Percentiles rank a stretch among this genome's conserved stretches.
These are phyloP conservation scores for Agastache rugosa DNA, from an alignment of 257 asterid genomes.

Conservation along the genomic window DNA sequence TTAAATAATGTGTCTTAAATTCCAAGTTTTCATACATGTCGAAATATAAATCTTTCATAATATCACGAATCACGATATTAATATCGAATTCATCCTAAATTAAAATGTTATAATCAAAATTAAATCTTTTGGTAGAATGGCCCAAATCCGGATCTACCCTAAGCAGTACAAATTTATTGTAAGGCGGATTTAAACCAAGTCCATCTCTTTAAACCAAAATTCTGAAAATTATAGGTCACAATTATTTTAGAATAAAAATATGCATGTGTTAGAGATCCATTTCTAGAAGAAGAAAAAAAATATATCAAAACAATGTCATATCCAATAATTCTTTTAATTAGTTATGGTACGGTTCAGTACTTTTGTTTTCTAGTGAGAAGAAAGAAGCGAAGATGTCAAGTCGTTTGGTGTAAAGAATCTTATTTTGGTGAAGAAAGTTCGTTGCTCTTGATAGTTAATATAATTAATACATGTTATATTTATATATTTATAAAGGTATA, in stretches of 20 bases:
- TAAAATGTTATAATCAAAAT: not conserved
- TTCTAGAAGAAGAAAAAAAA: not conserved
- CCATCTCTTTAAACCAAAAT: not conserved
- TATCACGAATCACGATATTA: too few relatives aligned
- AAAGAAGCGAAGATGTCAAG: conserved; percentile 30
- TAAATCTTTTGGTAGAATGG: not conserved
- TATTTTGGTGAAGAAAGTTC: conserved; percentile 36
- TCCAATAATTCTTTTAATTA: conserved; percentile 15
- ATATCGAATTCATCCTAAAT: too few relatives aligned
- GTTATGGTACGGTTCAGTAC: conserved; percentile 43
- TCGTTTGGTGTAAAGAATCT: conserved; percentile 38
- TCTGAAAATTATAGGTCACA: not conserved
- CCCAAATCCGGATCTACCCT: not conserved
- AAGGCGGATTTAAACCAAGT: not conserved
- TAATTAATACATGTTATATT: not conserved
- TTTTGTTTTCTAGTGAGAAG: conserved; percentile 30
- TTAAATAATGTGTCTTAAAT: too few relatives aligned
- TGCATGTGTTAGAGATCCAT: conserved; percentile 12
- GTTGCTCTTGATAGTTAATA: not conserved
- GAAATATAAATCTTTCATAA: too few relatives aligned
- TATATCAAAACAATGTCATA: not conserved
- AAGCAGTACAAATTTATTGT: not conserved
- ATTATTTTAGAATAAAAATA: not conserved
- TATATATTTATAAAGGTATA: not conserved
- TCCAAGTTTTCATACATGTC: too few relatives aligned